Evolutionary conservation across 177 flowering plant species (phyloP).

Genomic region (Vitis hybrid): DNA sequence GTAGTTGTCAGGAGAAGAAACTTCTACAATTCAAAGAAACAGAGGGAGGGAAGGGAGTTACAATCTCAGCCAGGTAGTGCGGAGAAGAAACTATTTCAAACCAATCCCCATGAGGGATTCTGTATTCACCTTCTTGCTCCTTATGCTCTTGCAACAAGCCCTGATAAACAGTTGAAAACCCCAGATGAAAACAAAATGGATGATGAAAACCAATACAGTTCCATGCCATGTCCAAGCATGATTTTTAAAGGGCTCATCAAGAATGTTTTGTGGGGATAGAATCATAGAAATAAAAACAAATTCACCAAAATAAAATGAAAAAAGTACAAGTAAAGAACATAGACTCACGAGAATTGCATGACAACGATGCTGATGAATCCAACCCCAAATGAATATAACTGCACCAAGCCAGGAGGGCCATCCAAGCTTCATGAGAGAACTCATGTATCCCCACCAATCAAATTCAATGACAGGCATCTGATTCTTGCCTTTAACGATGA

Average conservation of each 20-base stretch:
- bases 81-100: conserved; percentile 84
- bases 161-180: conserved; percentile 31
- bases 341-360: conserved; percentile 79
- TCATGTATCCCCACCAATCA: conserved; percentile 47
- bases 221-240: background rate
- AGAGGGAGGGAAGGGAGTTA: conserved; percentile 24
- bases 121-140: conserved; percentile 47
- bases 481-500: conserved; percentile 51
- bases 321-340: background rate
- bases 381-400: conserved; percentile 75
- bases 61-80: conserved; percentile 94
- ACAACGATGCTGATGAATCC: conserved; percentile 83
- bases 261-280: too few species aligned
- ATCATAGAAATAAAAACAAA: background rate
- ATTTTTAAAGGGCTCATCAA: background rate
- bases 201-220: background rate
- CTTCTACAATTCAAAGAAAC: background rate
- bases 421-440: conserved; percentile 57
- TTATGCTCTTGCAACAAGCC: conserved; percentile 58
- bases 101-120: conserved; percentile 90
- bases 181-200: background rate
- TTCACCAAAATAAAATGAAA: background rate
- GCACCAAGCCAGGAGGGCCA: conserved; percentile 79
- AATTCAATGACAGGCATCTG: conserved; percentile 37
- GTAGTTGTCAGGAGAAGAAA: background rate